Evolutionary conservation across 768 basidiomycete genomes (phyloP), one percentile per base, ranked within the genome.

Genomic region (Pisolithus microcarpus): DNA sequence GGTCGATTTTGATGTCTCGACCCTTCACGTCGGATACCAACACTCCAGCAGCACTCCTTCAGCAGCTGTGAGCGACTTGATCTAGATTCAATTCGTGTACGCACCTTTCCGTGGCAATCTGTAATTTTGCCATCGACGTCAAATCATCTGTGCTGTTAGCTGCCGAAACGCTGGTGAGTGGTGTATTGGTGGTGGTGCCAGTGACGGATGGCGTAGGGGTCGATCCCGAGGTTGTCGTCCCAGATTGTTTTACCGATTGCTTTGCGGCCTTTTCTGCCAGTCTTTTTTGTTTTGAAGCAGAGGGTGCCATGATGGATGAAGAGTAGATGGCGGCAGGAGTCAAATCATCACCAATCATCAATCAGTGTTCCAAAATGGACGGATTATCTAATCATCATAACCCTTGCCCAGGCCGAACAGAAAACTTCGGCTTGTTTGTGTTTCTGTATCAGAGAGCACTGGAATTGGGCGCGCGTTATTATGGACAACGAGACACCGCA

Each of bases 1-100:
- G 78, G 63, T 96, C 92, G 61, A 98, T 94, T 74, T 97, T 97
- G 79, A 99, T 87, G 74, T 99, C 96, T 50, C 96, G 85, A 46
- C 85, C 81, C 69, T 97, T 93, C 42, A 77, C 67, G 70, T 99
- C 96, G 15, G 93, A 96, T 42, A 92, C 85, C 24, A 98, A 78
- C 18, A 97, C 94, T 52, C 96, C 96, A 23, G 87, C 78, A 16
- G 92, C 85, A 61, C 87, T 90, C 84, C 90, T 91, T 57, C 37
- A 24, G 28, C 21, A 43, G 48, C 11, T 43, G 43, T 66, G 51
- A 52, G 24, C 50, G 45, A 15, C 44, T n/a, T 28, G 5, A 10
- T 34, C 19, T 18, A 13, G 0, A 1, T 6, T 18, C 10, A 34
- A 6, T 19, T 8, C 9, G 3, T 15, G 24, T 13, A 52, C 74